Evolutionary conservation across 441 rosid species (phyloP).

Genomic region (Aquilaria agallochum): DNA sequence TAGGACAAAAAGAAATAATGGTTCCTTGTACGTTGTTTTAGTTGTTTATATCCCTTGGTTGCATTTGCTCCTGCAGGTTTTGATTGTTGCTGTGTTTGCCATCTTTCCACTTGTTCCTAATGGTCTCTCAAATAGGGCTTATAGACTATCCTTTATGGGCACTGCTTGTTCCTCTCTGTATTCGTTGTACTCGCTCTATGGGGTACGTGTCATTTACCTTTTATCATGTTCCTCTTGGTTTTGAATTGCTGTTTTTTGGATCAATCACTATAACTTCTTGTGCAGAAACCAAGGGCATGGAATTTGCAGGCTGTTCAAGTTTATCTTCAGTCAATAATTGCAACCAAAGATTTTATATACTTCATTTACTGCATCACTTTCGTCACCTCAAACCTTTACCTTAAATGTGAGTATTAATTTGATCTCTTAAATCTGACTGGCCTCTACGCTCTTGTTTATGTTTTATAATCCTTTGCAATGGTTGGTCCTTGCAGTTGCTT

Average conservation of each 20-base stretch:
- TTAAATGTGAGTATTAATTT: conserved; percentile 61
- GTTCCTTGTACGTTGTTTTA: neutral
- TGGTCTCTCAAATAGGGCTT: conserved; percentile 78
- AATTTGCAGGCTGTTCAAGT: conserved; percentile 86
- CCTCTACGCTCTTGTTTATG: neutral
- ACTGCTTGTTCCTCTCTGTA: conserved; percentile 78
- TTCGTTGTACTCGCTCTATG: conserved; percentile 78
- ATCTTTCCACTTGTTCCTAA: conserved; percentile 74
- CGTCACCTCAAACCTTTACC: conserved; percentile 85
- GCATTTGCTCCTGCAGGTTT: conserved; percentile 53
- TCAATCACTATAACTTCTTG: conserved; percentile 20
- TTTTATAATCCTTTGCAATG: conserved; percentile 8
- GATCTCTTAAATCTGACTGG: neutral
- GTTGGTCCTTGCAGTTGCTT: conserved; percentile 63
- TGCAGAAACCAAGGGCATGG: conserved; percentile 87
- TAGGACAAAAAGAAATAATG: neutral
- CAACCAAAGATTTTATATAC: conserved; percentile 86
- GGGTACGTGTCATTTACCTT: conserved; percentile 46
- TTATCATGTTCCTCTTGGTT: conserved; percentile 12
- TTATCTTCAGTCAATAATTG: conserved; percentile 73
- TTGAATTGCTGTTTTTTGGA: conserved; percentile 12
- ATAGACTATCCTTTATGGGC: conserved; percentile 90
- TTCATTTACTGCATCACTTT: conserved; percentile 86
- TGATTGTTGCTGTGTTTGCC: conserved; percentile 86
- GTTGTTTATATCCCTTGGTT: conserved; percentile 11